Conservation (phyloP, 257 asterid genomes). For the Ligustrum vulgare region DNA sequence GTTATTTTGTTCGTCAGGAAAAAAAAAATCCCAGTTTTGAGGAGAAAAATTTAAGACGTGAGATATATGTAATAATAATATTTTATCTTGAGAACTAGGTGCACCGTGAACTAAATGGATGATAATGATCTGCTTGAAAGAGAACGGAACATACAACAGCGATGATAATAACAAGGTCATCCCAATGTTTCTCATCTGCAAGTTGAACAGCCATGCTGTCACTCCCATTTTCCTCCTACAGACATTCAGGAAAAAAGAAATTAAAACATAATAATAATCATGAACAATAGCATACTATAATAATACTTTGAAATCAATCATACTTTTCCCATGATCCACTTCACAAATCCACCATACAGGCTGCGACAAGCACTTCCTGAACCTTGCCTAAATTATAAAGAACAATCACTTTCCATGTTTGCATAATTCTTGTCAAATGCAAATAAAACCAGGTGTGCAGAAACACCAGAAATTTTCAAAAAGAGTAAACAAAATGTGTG, state of each 20-base stretch:
- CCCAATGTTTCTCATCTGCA: constrained; percentile 94
- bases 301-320: constrained; percentile 17
- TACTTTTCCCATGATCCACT: constrained; percentile 99
- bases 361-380: constrained; percentile 99
- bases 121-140: not conserved
- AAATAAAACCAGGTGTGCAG: not conserved
- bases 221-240: constrained; percentile 78
- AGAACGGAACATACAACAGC: constrained; percentile 56
- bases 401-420: constrained; percentile 7
- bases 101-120: not conserved
- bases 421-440: constrained; percentile 4
- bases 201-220: constrained; percentile 95
- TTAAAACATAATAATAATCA: constrained; percentile 19
- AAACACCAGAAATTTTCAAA: not conserved
- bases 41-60: not conserved
- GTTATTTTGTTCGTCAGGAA: not conserved
- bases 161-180: constrained; percentile 87
- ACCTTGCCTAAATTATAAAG: constrained; percentile 56
- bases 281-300: not conserved
- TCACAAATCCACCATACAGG: constrained; percentile 94
- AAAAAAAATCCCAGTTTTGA: not conserved
- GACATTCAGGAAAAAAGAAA: constrained; percentile 20
- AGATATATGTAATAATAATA: not conserved
- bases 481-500: not conserved
- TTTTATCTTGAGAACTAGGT: not conserved